Percentiles rank a stretch among this genome's conserved stretches.
Conservation (phyloP, 306 rosid species). For the Cicer yamashitae region DNA sequence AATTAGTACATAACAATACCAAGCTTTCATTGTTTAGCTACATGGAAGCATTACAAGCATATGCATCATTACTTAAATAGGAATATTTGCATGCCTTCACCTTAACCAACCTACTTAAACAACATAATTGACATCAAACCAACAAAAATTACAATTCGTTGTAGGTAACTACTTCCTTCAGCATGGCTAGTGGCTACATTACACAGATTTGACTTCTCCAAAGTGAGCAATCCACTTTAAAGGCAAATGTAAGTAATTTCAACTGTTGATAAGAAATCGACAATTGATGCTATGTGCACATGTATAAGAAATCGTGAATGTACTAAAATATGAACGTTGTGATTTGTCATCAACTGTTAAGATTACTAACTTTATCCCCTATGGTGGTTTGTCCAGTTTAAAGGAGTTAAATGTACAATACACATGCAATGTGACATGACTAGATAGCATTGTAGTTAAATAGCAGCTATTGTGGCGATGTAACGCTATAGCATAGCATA, state of each 20-base stretch:
- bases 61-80: slow-evolving; percentile 8
- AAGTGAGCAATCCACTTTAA: not conserved
- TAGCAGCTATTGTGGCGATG: too few relatives aligned
- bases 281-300: not conserved
- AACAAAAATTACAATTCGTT: slow-evolving; percentile 18
- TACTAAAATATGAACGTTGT: not conserved
- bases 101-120: slow-evolving; percentile 36
- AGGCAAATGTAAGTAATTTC: not conserved
- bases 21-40: slow-evolving; percentile 30
- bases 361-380: not conserved
- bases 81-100: slow-evolving; percentile 30
- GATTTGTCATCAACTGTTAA: not conserved
- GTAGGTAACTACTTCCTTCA: slow-evolving; percentile 24
- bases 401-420: not conserved
- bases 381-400: not conserved
- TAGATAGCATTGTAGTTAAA: not conserved
- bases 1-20: slow-evolving; percentile 1
- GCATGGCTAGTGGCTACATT: slow-evolving; percentile 9
- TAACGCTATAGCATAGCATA: too few relatives aligned
- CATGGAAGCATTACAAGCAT: slow-evolving; percentile 20
- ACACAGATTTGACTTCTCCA: not conserved
- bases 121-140: slow-evolving; percentile 33
- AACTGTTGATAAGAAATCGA: not conserved
- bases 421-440: not conserved
- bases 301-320: not conserved